Base-by-base conservation (phyloP, 2,329 filamentous ascomycete species). In the Verticillium longisporum region DNA sequence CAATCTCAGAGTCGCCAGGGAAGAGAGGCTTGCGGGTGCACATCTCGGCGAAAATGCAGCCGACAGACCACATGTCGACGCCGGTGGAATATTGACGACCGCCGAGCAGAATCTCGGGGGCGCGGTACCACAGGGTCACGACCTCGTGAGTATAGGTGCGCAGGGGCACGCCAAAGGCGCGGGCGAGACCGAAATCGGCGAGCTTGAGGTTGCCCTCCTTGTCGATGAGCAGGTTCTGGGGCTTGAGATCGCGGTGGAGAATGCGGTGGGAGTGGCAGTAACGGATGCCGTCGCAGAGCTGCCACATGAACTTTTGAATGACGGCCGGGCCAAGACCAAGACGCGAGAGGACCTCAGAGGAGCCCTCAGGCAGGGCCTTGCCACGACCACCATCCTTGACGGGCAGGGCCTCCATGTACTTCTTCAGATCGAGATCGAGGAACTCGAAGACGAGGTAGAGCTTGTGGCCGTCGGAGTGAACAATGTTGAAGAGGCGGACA, bases 21-120 rank as follows among this genome's bases (percentile, higher is more conserved):
- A 97, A 97, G 54, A 97, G 81, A 5, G 92, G 92, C 77, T 96
- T 96, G 70, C 91, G 86, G 1, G 92, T 97, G 77, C 91, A 96
- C 93, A 97, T 97, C 76, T 97, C 92, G 11, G 93, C 92, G 74
- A 97, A 96, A 75, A 97, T 97, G 75, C 92, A 95, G 64, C 92
- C 92, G 57, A 93, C 88, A 36, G 91, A 95, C 92, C 92, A 97
- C 90, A 97, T 97, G 71, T 97, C 92, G 53, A 97, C 92, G 61
- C 92, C 92, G 14, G 92, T 97, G 14, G 91, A 95, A 78, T 97
- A 97, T 74, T 96, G 92, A 59, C 92, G 88, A 61, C 92, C 92
- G 72, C 92, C 92, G 1, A 97, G 86, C 18, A 97, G 83, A 75
- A 97, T 96, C 74, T 97, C 92, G 1, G 92, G 92, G 9, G 92